Evolutionary conservation across 2,329 filamentous ascomycete species (phyloP), one percentile per base, ranked within the genome.

Genomic region (Cercospora brassicicola): DNA sequence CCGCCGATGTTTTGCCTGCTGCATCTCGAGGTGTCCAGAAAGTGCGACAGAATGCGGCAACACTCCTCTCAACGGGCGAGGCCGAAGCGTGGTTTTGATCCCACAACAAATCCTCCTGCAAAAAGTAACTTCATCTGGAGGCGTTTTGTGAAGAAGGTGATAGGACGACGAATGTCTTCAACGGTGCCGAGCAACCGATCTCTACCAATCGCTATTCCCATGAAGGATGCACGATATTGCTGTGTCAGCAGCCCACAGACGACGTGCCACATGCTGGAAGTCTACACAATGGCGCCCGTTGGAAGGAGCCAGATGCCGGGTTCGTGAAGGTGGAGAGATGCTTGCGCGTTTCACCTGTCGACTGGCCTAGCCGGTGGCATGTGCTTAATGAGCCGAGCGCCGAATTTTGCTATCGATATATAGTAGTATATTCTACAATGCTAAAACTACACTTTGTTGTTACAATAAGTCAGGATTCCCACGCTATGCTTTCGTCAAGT

Each of bases 191-290:
- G 55, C 3, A 59, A 31, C 30, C 28, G 48, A 53, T 9, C 11
- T 55, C 48, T 23, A 11, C 45, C 45, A 48, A 48, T 48, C 45
- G 45, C 11, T 48, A 23, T 11, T 13, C 18, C 5, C 48, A 23
- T 30, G 55, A 36, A 59, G 55, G 55, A 59, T 59, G 55, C 55
- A 31, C 20, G 55, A 57, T 18, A 33, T 20, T 30, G 28, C 30
- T 57, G 23, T 57, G 55, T 57, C 55, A 57, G 55, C 55, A 57
- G 30, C 55, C 28, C 30, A 33, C 55, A 57, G 55, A 30, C 26
- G 3, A 31, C 28, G 55, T 18, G 28, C 55, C 11, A 23, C 48
- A 53, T 4, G 23, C 2, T 11, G 9, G 5, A 26, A 26, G 48
- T 28, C 20, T 48, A 48, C 48, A 28, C 48, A 53, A 53, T 28